Evolutionary conservation across 140 eudicot genomes (phyloP), one percentile per base, ranked within the genome.

Genomic region (Senecio squalidus): DNA sequence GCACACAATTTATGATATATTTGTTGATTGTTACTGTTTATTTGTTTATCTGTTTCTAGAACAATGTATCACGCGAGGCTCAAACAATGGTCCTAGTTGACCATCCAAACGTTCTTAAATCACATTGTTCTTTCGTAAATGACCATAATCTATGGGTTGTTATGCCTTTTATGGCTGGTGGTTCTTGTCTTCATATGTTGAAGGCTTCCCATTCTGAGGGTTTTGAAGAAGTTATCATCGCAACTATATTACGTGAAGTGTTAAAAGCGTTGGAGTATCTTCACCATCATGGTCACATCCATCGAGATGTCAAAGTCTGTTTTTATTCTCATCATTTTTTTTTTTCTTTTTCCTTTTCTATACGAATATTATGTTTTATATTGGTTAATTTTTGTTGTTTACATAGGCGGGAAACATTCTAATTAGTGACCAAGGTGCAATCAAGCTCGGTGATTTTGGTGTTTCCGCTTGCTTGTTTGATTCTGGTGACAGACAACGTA

Each of bases 111-210:
- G 93, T 87, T 55, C 75, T 87, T 6, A 80, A 77, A 73, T 77
- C 94, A 29, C 86, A 80, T 59, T 87, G 95, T 62, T 87, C 95
- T 10, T 87, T 87, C 30, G 89, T 87, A n/a, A 66, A 67, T 58
- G 89, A 78, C 52, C 93, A 87, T 49, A 80, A 70, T 66, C 61
- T 87, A 15, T 87, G 95, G 95, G 94, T 87, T 23, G 81, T 87
- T 13, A 88, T 84, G 96, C 96, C 96, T 17, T 88, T 67, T 69
- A 88, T 88, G 95, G 81, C 84, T 47, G 95, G 91, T 26, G 96
- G 96, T 54, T 88, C 96, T 43, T 88, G 95, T 56, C 88, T 84
- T 6, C 96, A 88, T 74, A 76, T 88, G 36, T 45, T 88, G 66
- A 88, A 84, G 68, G 80, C 91, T 55, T 76, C 76, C 17, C 69